Base-by-base conservation (phyloP, 2,329 filamentous ascomycete genomes). In the Penicillium oxalicum region DNA sequence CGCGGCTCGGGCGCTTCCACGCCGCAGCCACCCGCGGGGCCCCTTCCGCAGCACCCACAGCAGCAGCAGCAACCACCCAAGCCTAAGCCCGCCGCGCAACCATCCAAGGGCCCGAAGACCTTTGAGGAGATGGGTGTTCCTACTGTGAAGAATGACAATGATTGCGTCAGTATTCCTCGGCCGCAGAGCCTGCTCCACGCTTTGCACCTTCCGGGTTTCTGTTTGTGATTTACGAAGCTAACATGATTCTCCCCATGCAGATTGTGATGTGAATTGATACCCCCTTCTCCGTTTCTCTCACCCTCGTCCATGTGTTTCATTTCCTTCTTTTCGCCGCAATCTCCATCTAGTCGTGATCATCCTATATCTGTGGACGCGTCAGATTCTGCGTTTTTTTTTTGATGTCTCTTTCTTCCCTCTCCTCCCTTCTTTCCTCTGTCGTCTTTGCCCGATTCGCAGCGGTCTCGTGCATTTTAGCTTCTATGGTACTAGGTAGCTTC, bases 41-140 rank as follows among this genome's bases (percentile, higher is more conserved):
- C 27, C 45, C 55, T 28, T 67, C 71, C 54, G 55, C 70, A 12
- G 63, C 73, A 72, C 44, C 40, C 54, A 55, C 70, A 12, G 63
- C 73, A 72, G 45, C 40, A 43, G 29, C 40, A 40, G 12, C 39
- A 29, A n/a, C 39, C 24, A 29, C 11, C 40, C 13, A 65, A 35
- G 40, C 18, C 40, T 12, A 65, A 62, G 35, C 62, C 69, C 32
- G 57, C 61, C 18, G 57, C 58, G 33, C 48, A 57, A 52, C 67
- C 66, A 11, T 52, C 66, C 13, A 61, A 90, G 64, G 93, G 91
- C 9, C 91, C 93, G 1, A 88, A 93, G 61, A 97, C 93, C 0
- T 98, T 98, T 68, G 91, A 96, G 66, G 91, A 94, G 66, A 98
- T 98, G 93, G 93, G 93, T 35, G 91, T 98, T 60, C 88, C 90